phyloP scores from a whole-genome alignment of 1,139 yeast species.

The Magnusiomyces suaveolens region DNA sequence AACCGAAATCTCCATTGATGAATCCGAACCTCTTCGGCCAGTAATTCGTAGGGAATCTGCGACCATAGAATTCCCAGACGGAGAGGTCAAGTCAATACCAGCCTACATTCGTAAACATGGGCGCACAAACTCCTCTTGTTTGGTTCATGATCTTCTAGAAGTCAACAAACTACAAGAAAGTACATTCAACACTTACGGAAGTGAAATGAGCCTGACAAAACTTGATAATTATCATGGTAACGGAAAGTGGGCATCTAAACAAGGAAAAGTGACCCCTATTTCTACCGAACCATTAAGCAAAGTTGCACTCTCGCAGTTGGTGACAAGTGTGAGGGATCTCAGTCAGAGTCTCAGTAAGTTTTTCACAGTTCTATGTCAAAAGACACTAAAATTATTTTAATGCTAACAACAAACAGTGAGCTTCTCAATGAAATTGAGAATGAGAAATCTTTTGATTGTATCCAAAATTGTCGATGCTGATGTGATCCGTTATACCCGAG shows the following conservation, averaged over 20 bases:
- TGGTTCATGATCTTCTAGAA: slow-evolving; percentile 5
- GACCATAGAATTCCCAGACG: slow-evolving; percentile 7
- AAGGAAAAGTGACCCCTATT: not conserved
- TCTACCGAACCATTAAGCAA: slow-evolving; percentile 24
- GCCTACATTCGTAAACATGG: not conserved
- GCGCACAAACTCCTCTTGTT: slow-evolving; percentile 1
- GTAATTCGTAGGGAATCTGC: slow-evolving; percentile 1
- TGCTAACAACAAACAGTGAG: slow-evolving; percentile 18
- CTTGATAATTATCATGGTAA: not conserved
- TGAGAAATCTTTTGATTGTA: slow-evolving; percentile 52
- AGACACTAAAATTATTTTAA: not conserved
- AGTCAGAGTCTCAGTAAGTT: slow-evolving; percentile 31
- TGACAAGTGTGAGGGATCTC: slow-evolving; percentile 35
- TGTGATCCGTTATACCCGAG: slow-evolving; percentile 46
- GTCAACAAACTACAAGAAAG: not conserved
- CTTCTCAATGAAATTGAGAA: slow-evolving; percentile 47
- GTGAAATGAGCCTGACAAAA: not conserved
- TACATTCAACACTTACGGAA: not conserved
- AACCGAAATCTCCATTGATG: not conserved
- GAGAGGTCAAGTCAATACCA: not conserved
- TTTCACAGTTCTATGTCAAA: not conserved
- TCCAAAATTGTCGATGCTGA: slow-evolving; percentile 59
- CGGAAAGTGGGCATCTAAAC: not conserved
- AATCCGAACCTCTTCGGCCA: not conserved
- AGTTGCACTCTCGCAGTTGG: slow-evolving; percentile 35